Conservation (phyloP, 495 filamentous ascomycete genomes). For the Terfezia boudieri region DNA sequence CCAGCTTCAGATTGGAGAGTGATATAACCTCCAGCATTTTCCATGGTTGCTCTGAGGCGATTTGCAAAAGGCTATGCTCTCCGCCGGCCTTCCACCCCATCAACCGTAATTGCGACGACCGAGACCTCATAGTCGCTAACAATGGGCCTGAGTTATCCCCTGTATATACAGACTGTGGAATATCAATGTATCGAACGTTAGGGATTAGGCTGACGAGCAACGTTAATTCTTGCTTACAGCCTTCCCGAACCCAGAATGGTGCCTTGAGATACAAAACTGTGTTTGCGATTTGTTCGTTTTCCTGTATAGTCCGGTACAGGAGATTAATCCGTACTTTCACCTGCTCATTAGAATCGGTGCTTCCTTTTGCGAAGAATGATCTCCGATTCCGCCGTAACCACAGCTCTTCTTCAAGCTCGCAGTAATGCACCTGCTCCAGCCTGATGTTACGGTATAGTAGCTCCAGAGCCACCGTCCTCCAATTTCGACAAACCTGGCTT, state of each 20-base stretch:
- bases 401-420: constrained; percentile 60
- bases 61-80: constrained; percentile 51
- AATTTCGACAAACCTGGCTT: constrained; percentile 46
- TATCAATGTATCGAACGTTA: constrained; percentile 70
- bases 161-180: constrained; percentile 66
- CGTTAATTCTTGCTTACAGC: constrained; percentile 61
- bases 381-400: constrained; percentile 53
- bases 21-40: constrained; percentile 58
- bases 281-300: constrained; percentile 40
- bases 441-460: constrained; percentile 68
- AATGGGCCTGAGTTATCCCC: constrained; percentile 54
- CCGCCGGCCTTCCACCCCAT: constrained; percentile 66
- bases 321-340: constrained; percentile 52
- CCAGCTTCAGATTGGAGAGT: constrained; percentile 46
- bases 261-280: constrained; percentile 61
- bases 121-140: constrained; percentile 57
- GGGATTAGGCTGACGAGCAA: constrained; percentile 67
- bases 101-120: constrained; percentile 62
- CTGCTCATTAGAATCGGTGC: constrained; percentile 51
- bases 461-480: constrained; percentile 23
- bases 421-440: constrained; percentile 90
- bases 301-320: constrained; percentile 58
- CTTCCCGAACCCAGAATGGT: constrained; percentile 92
- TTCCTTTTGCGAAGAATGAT: constrained; percentile 49
- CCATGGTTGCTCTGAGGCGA: constrained; percentile 48